Evolutionary conservation across 208 protist species (phyloP).

Genomic region (Acanthamoeba castellanii): DNA sequence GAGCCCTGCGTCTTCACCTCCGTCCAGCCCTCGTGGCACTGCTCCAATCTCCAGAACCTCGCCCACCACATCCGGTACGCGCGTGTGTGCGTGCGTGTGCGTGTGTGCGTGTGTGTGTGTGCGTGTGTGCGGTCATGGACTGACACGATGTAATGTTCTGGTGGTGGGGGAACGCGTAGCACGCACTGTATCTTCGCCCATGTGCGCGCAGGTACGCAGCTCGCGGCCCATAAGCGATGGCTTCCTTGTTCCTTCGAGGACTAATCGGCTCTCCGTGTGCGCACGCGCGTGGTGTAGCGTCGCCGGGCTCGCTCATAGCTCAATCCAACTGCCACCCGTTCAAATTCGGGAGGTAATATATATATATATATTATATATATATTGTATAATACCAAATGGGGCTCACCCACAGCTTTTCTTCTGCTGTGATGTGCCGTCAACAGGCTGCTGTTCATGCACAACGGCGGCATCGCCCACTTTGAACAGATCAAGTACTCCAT

Average conservation of each 20-base stretch:
- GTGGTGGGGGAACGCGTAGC: too few relatives aligned
- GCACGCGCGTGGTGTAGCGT: conserved; percentile 35
- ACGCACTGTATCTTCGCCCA: conserved; percentile 63
- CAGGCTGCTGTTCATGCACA: conserved; percentile 65
- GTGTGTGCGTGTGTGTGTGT: not conserved
- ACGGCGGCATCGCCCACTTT: conserved; percentile 53
- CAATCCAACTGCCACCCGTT: conserved; percentile 53
- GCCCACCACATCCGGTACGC: conserved; percentile 5
- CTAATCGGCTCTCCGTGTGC: too few relatives aligned
- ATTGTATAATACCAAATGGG: too few relatives aligned
- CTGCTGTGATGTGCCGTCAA: too few relatives aligned
- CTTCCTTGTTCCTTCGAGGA: not conserved
- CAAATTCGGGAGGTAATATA: conserved; percentile 25
- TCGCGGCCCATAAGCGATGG: not conserved
- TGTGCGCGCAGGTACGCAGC: conserved; percentile 18
- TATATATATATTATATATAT: too few relatives aligned
- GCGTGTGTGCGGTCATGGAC: too few relatives aligned
- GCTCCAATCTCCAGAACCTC: conserved; percentile 51
- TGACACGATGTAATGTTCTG: too few relatives aligned
- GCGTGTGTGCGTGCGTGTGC: not conserved
- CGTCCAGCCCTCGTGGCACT: conserved; percentile 47
- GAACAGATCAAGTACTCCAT: conserved; percentile 15
- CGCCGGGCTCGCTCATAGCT: not conserved
- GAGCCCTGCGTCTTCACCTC: conserved; percentile 65
- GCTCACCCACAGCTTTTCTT: too few relatives aligned